phyloP scores from a whole-genome alignment of 331 rosid genomes.

The Spiraea crenata region DNA sequence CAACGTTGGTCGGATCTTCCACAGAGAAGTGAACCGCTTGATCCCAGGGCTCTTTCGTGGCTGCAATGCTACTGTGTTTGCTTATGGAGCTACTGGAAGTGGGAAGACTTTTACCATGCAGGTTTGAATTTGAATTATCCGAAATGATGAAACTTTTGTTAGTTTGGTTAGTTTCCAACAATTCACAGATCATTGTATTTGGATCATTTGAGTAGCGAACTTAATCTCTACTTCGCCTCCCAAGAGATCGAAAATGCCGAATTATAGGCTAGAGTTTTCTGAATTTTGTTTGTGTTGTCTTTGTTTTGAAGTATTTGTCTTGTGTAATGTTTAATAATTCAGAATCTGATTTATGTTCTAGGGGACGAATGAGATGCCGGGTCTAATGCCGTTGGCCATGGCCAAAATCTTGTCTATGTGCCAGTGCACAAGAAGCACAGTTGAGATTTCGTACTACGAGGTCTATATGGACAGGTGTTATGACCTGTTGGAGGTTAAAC shows the following conservation, averaged over 20 bases:
- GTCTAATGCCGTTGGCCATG: slow-evolving; percentile 79
- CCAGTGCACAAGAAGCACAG: slow-evolving; percentile 47
- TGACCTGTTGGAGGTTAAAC: slow-evolving; percentile 77
- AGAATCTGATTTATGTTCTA: slow-evolving; percentile 37
- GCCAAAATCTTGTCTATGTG: slow-evolving; percentile 56
- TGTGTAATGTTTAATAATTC: neutral
- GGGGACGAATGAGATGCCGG: slow-evolving; percentile 81
- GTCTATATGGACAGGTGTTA: slow-evolving; percentile 89
- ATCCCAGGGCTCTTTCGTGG: slow-evolving; percentile 70
- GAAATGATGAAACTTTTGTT: neutral
- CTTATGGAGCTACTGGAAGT: slow-evolving; percentile 98
- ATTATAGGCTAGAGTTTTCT: neutral
- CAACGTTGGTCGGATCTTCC: slow-evolving; percentile 65
- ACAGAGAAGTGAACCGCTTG: slow-evolving; percentile 68
- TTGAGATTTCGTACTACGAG: slow-evolving; percentile 79
- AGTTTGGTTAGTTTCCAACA: neutral
- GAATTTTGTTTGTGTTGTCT: neutral
- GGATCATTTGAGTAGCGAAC: neutral
- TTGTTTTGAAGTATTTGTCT: neutral
- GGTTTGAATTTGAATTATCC: slow-evolving; percentile 37
- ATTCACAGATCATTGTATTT: neutral
- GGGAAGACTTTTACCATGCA: slow-evolving; percentile 96
- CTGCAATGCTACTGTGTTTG: slow-evolving; percentile 78
- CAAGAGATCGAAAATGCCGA: neutral
- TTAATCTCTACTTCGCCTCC: neutral